Conservation (phyloP, 2,329 filamentous ascomycete species). For the Aschersonia sp. region DNA sequence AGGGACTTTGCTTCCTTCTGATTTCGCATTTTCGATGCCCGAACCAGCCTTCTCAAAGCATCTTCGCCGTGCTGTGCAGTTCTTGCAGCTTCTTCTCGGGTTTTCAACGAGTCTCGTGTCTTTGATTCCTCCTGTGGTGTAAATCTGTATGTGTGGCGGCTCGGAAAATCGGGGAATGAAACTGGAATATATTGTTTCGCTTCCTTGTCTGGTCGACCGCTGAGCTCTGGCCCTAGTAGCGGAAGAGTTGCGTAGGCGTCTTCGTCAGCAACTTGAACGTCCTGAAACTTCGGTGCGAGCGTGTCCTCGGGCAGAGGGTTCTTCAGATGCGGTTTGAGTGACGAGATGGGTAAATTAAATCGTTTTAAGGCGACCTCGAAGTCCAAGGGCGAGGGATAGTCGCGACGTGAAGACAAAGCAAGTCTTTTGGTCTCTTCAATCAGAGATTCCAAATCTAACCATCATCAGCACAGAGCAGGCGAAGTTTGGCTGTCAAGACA, state of each 20-base stretch:
- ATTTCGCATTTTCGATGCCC: slow-evolving; percentile 48
- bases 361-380: slow-evolving; percentile 37
- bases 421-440: slow-evolving; percentile 31
- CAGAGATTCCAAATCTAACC: slow-evolving; percentile 32
- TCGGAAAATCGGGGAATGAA: slow-evolving; percentile 47
- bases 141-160: slow-evolving; percentile 48
- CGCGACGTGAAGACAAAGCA: slow-evolving; percentile 34
- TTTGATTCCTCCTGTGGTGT: slow-evolving; percentile 36
- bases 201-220: slow-evolving; percentile 42
- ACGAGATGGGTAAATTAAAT: slow-evolving; percentile 35
- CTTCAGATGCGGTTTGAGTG: slow-evolving; percentile 40
- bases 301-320: slow-evolving; percentile 30
- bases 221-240: slow-evolving; percentile 38
- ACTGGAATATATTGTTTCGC: slow-evolving; percentile 40
- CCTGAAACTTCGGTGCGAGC: slow-evolving; percentile 22
- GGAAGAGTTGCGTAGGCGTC: slow-evolving; percentile 27
- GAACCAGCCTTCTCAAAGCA: slow-evolving; percentile 42
- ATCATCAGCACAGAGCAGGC: slow-evolving; percentile 3
- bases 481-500: not conserved
- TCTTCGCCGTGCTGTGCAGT: slow-evolving; percentile 49
- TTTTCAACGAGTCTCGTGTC: slow-evolving; percentile 37
- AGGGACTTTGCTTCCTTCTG: slow-evolving; percentile 47
- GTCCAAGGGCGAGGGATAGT: slow-evolving; percentile 39
- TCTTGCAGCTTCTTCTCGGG: slow-evolving; percentile 43
- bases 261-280: slow-evolving; percentile 21